phyloP scores from a whole-genome alignment of 148 eudicot species.

The Fagopyrum esculentum region DNA sequence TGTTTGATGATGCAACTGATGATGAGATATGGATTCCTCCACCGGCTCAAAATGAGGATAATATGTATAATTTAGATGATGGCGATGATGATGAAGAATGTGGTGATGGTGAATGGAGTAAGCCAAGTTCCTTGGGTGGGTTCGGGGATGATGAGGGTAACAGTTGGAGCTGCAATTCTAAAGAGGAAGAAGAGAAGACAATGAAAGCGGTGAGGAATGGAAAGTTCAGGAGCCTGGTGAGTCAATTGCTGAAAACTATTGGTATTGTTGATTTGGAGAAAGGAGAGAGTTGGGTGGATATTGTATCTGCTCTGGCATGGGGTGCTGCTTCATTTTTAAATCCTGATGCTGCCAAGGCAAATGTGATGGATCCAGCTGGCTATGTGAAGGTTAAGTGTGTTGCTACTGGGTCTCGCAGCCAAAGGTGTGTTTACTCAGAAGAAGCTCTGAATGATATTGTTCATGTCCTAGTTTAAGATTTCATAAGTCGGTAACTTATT shows the following conservation, averaged over 20 bases:
- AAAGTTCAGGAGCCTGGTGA: conserved; percentile 70
- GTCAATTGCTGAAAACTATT: conserved; percentile 50
- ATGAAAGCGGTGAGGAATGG: conserved; percentile 78
- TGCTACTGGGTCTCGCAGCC: conserved; percentile 60
- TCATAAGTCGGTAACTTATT: background rate
- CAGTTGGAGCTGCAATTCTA: conserved; percentile 32
- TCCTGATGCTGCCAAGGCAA: conserved; percentile 59
- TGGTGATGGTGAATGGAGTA: conserved; percentile 63
- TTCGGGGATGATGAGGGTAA: conserved; percentile 33
- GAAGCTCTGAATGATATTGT: conserved; percentile 3
- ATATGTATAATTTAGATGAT: conserved; percentile 38
- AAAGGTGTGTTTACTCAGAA: conserved; percentile 43
- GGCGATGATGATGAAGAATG: conserved; percentile 72
- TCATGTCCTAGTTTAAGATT: background rate
- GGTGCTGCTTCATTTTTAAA: conserved; percentile 74
- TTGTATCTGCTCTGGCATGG: conserved; percentile 81
- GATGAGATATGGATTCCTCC: conserved; percentile 74
- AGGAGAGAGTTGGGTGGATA: conserved; percentile 67
- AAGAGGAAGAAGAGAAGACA: conserved; percentile 58
- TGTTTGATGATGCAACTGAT: conserved; percentile 34
- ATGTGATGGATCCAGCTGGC: conserved; percentile 89
- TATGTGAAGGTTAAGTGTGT: conserved; percentile 88
- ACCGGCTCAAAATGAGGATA: conserved; percentile 56
- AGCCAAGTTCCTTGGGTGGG: conserved; percentile 49
- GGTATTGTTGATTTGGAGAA: conserved; percentile 41